Conservation (phyloP, 176 grass and related monocot genomes). For the Eleusine indica region DNA sequence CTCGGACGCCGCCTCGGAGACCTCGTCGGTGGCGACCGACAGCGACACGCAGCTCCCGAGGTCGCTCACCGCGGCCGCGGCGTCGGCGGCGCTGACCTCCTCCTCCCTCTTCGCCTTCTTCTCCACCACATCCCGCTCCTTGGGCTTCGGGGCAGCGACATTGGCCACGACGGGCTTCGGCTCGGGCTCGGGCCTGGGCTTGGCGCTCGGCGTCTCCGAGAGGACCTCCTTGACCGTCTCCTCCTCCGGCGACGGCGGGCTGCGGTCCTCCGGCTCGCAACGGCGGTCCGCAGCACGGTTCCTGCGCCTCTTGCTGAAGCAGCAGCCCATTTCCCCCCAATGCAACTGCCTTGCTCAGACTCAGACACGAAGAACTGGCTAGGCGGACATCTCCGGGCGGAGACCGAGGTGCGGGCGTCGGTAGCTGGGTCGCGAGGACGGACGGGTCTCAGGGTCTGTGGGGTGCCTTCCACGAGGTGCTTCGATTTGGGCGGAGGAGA, state of each 20-base stretch:
- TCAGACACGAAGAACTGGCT: too few relatives aligned
- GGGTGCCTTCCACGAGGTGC: not conserved
- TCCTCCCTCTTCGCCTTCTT: conserved; percentile 34
- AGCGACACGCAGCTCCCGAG: conserved; percentile 53
- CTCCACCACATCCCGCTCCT: conserved; percentile 25
- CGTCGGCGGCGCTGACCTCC: conserved; percentile 9
- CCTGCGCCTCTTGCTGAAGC: conserved; percentile 66
- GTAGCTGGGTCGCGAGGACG: not conserved
- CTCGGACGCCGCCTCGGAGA: conserved; percentile 49
- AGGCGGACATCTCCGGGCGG: not conserved
- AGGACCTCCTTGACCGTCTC: conserved; percentile 97
- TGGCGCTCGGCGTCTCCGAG: conserved; percentile 62
- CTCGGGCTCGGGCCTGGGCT: conserved; percentile 22
- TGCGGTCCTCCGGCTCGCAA: conserved; percentile 37
- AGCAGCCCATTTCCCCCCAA: conserved; percentile 51
- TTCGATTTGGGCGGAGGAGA: conserved; percentile 36
- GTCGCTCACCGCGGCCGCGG: conserved; percentile 45
- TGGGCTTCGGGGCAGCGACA: conserved; percentile 31
- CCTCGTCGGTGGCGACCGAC: conserved; percentile 48
- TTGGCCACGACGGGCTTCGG: conserved; percentile 31
- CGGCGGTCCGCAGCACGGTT: not conserved
- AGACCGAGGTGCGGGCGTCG: not conserved
- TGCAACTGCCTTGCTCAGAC: too few relatives aligned
- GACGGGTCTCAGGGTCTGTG: not conserved
- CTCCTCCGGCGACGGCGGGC: conserved; percentile 63